phyloP scores from a whole-genome alignment of 2,329 filamentous ascomycete genomes.

The Fusarium torreyae region DNA sequence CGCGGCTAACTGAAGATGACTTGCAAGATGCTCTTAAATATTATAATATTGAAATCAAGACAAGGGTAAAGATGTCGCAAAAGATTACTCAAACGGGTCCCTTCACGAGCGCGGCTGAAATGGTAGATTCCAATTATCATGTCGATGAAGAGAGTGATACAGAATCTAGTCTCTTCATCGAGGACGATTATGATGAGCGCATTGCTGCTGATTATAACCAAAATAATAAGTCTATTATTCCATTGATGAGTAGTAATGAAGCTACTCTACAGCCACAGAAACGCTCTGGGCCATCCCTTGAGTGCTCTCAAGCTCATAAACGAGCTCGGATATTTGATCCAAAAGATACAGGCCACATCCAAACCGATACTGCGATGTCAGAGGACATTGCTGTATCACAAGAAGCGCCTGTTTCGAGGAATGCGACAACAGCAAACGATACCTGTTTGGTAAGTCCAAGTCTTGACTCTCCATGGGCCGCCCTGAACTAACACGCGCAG shows the following conservation, averaged over 20 bases:
- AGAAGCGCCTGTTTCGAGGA: no score
- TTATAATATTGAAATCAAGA: neutral
- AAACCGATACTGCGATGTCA: neutral
- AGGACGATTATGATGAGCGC: neutral
- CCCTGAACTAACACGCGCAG: neutral
- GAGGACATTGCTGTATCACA: no score
- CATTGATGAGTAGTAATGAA: no score
- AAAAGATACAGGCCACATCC: neutral
- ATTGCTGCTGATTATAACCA: neutral
- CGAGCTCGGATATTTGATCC: neutral
- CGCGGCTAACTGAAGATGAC: neutral
- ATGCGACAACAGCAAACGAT: no score
- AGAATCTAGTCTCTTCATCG: neutral
- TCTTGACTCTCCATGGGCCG: neutral
- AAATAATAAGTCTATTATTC: neutral
- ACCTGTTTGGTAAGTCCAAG: neutral
- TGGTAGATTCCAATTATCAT: no score
- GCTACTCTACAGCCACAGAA: no score
- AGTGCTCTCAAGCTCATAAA: neutral
- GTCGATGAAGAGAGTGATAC: no score
- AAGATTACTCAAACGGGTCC: no score
- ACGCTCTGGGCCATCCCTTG: neutral
- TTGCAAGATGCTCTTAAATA: neutral
- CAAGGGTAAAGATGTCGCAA: no score
- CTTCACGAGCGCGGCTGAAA: no score